Evolutionary conservation across 2,329 filamentous ascomycete genomes (phyloP).

Genomic region (Trichothecium roseum): DNA sequence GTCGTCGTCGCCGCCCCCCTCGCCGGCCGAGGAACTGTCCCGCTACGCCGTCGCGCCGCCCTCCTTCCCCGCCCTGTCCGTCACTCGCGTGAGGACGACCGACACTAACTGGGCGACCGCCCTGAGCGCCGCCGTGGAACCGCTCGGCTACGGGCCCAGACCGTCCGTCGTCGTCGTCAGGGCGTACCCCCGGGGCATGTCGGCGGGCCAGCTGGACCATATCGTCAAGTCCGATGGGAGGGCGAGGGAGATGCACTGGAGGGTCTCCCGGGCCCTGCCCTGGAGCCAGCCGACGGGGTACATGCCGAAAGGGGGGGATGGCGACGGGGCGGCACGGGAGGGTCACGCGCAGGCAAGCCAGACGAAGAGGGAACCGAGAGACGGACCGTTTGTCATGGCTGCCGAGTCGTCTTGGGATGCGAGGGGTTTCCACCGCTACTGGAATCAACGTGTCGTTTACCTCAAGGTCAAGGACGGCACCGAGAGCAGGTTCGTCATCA

Average conservation of each 20-base stretch:
- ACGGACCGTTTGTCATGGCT: conserved; percentile 20
- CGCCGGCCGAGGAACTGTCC: background rate
- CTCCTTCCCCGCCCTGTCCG: conserved; percentile 8
- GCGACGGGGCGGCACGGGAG: background rate
- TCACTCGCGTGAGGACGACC: conserved; percentile 2
- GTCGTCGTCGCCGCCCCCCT: no score
- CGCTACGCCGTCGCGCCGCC: conserved; percentile 18
- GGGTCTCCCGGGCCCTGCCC: background rate
- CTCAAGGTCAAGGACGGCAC: background rate
- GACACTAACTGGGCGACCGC: conserved; percentile 8
- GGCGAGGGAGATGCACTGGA: conserved; percentile 1
- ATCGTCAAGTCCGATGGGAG: conserved; percentile 1
- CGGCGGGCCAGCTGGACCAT: background rate
- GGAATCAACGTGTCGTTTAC: conserved; percentile 21
- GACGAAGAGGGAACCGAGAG: conserved; percentile 10
- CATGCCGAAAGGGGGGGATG: background rate
- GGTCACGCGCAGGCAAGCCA: conserved; percentile 4
- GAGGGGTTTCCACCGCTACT: conserved; percentile 28
- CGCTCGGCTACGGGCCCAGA: background rate
- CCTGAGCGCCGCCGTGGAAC: conserved; percentile 11
- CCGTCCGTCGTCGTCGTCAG: conserved; percentile 20
- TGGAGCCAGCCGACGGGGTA: background rate
- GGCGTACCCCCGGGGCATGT: conserved; percentile 11
- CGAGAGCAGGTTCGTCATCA: conserved; percentile 1
- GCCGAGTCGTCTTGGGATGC: conserved; percentile 21